A percentile compares a stretch with the other conserved stretches of the same genome.
These are phyloP conservation scores for Crucibulum laeve DNA, from an alignment of 768 basidiomycete genomes.

Conservation along the genomic window DNA sequence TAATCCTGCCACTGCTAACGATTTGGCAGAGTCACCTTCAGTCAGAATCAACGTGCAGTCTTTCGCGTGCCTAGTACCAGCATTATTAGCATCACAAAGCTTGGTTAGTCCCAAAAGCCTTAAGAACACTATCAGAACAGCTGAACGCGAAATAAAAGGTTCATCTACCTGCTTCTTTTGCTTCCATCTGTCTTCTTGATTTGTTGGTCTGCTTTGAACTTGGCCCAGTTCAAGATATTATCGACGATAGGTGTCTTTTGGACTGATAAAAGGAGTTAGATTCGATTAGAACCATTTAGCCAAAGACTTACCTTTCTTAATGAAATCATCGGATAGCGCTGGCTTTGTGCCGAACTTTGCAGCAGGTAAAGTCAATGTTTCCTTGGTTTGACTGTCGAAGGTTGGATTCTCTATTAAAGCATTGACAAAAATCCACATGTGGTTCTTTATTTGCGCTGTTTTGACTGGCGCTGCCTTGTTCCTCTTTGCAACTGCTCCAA, in stretches of 20 bases:
- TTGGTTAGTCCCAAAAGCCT: constrained; percentile 91
- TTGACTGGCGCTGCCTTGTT: constrained; percentile 97
- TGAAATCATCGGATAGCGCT: constrained; percentile 80
- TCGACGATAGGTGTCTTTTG: constrained; percentile 88
- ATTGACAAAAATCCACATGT: constrained; percentile 98
- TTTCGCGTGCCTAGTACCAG: constrained; percentile 75
- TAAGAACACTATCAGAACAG: neutral
- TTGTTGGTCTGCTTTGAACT: constrained; percentile 93
- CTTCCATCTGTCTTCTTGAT: constrained; percentile 94
- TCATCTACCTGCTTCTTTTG: constrained; percentile 75
- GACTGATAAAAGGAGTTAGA: constrained; percentile 40
- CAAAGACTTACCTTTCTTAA: constrained; percentile 78
- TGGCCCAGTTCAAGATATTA: constrained; percentile 92
- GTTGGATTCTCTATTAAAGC: constrained; percentile 95
- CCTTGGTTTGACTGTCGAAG: constrained; percentile 99
- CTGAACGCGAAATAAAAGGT: neutral
- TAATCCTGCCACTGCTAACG: constrained; percentile 91
- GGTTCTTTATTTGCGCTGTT: constrained; percentile 89
- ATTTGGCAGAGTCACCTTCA: constrained; percentile 99
- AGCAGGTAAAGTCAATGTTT: constrained; percentile 80
- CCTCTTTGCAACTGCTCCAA: constrained; percentile 87
- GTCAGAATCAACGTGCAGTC: constrained; percentile 95
- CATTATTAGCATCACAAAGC: constrained; percentile 95
- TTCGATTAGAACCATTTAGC: neutral
- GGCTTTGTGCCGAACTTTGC: constrained; percentile 93